A percentile compares a stretch with the other conserved stretches of the same genome.
Conservation (phyloP, 2,329 filamentous ascomycete species). For the Ophiocordyceps sinensis region DNA sequence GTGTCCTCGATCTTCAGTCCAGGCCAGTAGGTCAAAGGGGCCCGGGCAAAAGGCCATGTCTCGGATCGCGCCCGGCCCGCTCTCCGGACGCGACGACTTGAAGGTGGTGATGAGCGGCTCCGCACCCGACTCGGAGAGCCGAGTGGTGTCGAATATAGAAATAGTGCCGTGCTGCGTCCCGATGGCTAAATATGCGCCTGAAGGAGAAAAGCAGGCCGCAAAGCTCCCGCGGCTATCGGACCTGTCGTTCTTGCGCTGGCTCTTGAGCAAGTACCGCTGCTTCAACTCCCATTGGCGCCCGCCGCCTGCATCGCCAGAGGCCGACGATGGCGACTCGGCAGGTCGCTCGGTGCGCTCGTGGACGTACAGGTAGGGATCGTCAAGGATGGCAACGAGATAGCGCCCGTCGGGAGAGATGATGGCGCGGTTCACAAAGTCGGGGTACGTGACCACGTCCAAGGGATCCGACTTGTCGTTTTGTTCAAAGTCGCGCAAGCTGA, state of each 20-base stretch:
- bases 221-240: conserved; percentile 55
- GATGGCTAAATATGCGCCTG: conserved; percentile 56
- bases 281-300: conserved; percentile 36
- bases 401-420: conserved; percentile 83
- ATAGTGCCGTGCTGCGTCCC: conserved; percentile 72
- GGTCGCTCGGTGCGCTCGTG: conserved; percentile 39
- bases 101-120: conserved; percentile 63
- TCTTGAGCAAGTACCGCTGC: conserved; percentile 40
- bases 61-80: conserved; percentile 64
- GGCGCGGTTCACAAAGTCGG: conserved; percentile 83
- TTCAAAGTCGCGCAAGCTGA: conserved; percentile 52
- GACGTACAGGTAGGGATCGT: conserved; percentile 76
- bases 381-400: conserved; percentile 69
- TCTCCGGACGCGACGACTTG: conserved; percentile 58
- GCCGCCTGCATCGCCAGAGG: conserved; percentile 10
- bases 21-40: conserved; percentile 80
- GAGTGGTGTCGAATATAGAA: conserved; percentile 52
- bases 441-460: conserved; percentile 57
- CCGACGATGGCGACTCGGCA: conserved; percentile 15
- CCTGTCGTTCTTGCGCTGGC: conserved; percentile 38
- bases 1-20: conserved; percentile 77
- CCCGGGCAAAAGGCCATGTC: conserved; percentile 87
- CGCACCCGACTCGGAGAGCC: conserved; percentile 25
- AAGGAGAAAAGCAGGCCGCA: conserved; percentile 62
- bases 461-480: conserved; percentile 32